These are phyloP conservation scores for Entomortierella chlamydospora DNA, from an alignment of 192 early-diverging fungal genomes.

Conservation along the genomic window DNA sequence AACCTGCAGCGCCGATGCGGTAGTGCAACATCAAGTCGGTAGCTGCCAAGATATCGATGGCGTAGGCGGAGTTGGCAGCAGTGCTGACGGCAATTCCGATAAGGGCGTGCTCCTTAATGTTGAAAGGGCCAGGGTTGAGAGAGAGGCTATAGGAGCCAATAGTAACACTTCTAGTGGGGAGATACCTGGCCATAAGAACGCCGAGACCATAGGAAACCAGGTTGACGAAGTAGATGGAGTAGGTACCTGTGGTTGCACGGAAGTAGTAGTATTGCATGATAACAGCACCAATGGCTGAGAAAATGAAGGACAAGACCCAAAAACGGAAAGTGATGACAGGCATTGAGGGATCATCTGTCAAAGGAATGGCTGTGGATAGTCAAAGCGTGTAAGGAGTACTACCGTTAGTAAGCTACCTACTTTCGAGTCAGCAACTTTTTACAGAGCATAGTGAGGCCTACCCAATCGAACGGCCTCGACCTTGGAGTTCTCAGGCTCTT, in stretches of 20 bases:
- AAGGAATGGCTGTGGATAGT: constrained; percentile 5
- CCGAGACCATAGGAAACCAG: constrained; percentile 47
- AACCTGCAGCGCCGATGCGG: constrained; percentile 17
- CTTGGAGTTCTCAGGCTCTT: constrained; percentile 25
- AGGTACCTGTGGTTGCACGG: constrained; percentile 34
- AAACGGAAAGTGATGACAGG: constrained; percentile 63
- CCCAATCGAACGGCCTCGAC: constrained; percentile 52
- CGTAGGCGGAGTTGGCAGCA: constrained; percentile 62
- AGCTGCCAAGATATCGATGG: constrained; percentile 40
- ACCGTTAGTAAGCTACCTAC: background rate
- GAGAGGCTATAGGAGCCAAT: constrained; percentile 16
- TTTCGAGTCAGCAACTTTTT: background rate
- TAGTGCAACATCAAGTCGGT: constrained; percentile 28
- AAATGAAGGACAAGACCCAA: constrained; percentile 61
- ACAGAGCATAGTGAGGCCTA: background rate
- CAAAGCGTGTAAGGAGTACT: background rate
- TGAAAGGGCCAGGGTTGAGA: constrained; percentile 61
- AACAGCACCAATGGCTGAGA: constrained; percentile 46
- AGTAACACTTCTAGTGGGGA: constrained; percentile 1
- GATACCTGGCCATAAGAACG: constrained; percentile 22
- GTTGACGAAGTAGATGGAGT: constrained; percentile 53
- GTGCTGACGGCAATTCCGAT: constrained; percentile 66
- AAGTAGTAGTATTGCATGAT: constrained; percentile 57
- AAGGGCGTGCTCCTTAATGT: constrained; percentile 76
- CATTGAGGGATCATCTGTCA: constrained; percentile 54